Evolutionary conservation across 306 rosid genomes (phyloP).

Genomic region (Cucumis cinereus): DNA sequence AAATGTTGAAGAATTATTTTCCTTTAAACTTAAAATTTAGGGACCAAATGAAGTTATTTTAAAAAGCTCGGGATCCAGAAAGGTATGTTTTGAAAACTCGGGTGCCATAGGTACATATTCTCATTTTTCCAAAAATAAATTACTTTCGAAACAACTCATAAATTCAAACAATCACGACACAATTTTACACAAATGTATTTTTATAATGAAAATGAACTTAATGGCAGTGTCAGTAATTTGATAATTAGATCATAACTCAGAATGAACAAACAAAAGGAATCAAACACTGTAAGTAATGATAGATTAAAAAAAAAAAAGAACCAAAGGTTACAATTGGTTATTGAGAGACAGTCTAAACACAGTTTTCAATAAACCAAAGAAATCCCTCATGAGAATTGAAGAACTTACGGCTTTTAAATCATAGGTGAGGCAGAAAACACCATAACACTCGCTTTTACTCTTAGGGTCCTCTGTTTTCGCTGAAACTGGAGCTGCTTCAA

Average conservation of each 20-base stretch:
- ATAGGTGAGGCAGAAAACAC: conserved; percentile 88
- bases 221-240: not conserved
- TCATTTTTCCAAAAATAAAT: no score
- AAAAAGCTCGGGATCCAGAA: no score
- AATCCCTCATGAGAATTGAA: not conserved
- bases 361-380: not conserved
- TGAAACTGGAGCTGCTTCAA: conserved; percentile 46
- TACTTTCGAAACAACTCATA: not conserved
- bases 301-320: no score
- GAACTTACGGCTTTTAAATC: conserved; percentile 78
- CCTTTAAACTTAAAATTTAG: no score
- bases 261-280: not conserved
- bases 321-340: not conserved
- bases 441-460: conserved; percentile 64
- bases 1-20: no score
- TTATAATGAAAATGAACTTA: not conserved
- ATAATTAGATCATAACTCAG: not conserved
- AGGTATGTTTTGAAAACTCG: no score
- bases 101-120: no score
- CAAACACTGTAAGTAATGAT: no score
- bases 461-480: conserved; percentile 30
- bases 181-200: not conserved
- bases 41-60: no score
- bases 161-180: not conserved
- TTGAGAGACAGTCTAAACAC: not conserved